Conservation (phyloP, 202 grass and related monocot species). For the Schoenoplectus triqueter region DNA sequence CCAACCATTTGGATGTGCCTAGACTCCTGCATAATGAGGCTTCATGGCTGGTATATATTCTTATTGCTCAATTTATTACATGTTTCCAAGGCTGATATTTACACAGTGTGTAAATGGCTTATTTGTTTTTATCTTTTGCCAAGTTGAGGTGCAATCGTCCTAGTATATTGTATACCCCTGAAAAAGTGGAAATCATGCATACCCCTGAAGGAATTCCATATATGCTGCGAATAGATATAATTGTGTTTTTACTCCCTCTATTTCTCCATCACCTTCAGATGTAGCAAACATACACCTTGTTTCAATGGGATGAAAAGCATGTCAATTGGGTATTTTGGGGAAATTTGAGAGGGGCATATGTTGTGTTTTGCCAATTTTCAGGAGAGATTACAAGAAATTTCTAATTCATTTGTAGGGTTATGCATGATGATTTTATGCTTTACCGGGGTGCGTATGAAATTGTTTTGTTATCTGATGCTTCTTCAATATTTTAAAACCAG, state of each 20-base stretch:
- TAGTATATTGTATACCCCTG: background rate
- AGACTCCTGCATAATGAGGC: slow-evolving; percentile 73
- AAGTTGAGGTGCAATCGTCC: background rate
- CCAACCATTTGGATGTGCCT: slow-evolving; percentile 85
- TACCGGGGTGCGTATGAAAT: background rate
- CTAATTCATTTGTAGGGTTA: slow-evolving; percentile 8
- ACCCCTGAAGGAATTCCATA: background rate
- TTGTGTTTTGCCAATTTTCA: background rate
- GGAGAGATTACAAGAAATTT: background rate
- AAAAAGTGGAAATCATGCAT: background rate
- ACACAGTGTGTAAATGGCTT: background rate
- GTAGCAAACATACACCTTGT: background rate
- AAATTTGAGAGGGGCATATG: background rate
- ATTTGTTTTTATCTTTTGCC: background rate
- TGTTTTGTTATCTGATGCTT: slow-evolving; percentile 21
- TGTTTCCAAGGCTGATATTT: slow-evolving; percentile 20
- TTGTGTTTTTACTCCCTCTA: background rate
- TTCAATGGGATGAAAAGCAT: background rate
- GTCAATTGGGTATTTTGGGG: background rate
- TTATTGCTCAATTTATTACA: background rate
- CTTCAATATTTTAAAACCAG: slow-evolving; percentile 42
- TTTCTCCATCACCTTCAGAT: background rate
- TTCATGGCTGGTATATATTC: slow-evolving; percentile 68
- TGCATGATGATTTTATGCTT: slow-evolving; percentile 21
- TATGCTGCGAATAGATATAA: background rate